These are phyloP conservation scores for Quercus aquifolioides DNA, from an alignment of 306 rosid genomes.

Conservation along the genomic window DNA sequence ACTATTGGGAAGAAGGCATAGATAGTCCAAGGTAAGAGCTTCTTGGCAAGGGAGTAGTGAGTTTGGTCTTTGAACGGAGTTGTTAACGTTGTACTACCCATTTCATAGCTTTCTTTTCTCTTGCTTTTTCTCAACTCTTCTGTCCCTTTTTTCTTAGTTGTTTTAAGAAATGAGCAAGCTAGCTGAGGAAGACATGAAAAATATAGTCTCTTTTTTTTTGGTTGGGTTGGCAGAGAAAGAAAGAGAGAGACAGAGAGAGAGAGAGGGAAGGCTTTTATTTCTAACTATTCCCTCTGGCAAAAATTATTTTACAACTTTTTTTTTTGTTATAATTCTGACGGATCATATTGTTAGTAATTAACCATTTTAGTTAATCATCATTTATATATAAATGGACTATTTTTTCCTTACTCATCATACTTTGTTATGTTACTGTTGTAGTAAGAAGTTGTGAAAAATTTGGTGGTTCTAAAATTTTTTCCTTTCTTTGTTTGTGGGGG, in stretches of 20 bases:
- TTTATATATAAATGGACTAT: no score
- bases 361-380: no score
- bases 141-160: neutral
- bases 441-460: rapidly evolving
- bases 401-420: no score
- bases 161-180: neutral
- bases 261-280: neutral
- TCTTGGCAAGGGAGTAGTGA: conserved; percentile 27
- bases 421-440: no score
- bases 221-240: conserved; percentile 1
- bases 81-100: conserved; percentile 27
- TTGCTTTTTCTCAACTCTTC: neutral
- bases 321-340: no score
- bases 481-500: neutral
- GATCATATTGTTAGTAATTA: no score
- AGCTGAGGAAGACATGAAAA: neutral
- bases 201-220: neutral
- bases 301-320: no score
- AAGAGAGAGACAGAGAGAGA: neutral
- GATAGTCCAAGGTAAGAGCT: conserved; percentile 52
- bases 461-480: no score
- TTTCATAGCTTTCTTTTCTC: conserved; percentile 10
- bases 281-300: no score
- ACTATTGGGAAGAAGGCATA: conserved; percentile 64
- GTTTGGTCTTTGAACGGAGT: conserved; percentile 49